Conservation (phyloP, 495 filamentous ascomycete species). For the Aspergillus nidulans region DNA sequence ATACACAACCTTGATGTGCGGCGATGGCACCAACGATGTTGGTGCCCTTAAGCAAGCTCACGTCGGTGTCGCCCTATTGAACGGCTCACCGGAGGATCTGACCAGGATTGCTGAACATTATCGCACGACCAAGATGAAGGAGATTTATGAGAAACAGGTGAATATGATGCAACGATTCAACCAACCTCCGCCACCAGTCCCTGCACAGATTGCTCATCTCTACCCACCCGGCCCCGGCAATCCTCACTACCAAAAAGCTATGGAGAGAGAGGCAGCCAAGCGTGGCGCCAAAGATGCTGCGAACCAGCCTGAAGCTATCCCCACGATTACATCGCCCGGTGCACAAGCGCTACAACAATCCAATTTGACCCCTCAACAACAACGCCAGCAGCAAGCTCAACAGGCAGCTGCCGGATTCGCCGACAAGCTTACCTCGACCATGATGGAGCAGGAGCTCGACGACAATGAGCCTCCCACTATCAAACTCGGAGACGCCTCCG, state of each 20-base stretch:
- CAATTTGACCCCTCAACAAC: slow-evolving; percentile 50
- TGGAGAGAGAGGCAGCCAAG: slow-evolving; percentile 73
- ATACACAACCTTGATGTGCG: slow-evolving; percentile 98
- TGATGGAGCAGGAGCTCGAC: slow-evolving; percentile 88
- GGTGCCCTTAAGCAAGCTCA: slow-evolving; percentile 98
- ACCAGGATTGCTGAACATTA: slow-evolving; percentile 88
- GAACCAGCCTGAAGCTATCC: slow-evolving; percentile 49
- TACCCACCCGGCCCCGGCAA: slow-evolving; percentile 90
- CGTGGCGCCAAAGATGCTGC: slow-evolving; percentile 53
- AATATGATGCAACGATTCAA: slow-evolving; percentile 89
- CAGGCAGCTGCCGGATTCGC: slow-evolving; percentile 72
- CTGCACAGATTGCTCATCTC: slow-evolving; percentile 83
- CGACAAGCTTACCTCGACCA: slow-evolving; percentile 77
- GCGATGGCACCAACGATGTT: slow-evolving; percentile 98
- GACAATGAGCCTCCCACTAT: slow-evolving; percentile 91
- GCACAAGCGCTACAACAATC: slow-evolving; percentile 64
- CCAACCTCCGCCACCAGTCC: slow-evolving; percentile 84
- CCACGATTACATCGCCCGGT: slow-evolving; percentile 65
- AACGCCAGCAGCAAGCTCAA: slow-evolving; percentile 59
- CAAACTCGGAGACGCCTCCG: slow-evolving; percentile 95
- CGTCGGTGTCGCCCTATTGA: slow-evolving; percentile 91
- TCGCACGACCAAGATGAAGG: slow-evolving; percentile 94
- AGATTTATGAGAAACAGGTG: slow-evolving; percentile 95
- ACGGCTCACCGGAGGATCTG: slow-evolving; percentile 88
- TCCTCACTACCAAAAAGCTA: slow-evolving; percentile 92